Conservation (phyloP, 176 grass and related monocot species). For the Miscanthus lutarioriparius region DNA sequence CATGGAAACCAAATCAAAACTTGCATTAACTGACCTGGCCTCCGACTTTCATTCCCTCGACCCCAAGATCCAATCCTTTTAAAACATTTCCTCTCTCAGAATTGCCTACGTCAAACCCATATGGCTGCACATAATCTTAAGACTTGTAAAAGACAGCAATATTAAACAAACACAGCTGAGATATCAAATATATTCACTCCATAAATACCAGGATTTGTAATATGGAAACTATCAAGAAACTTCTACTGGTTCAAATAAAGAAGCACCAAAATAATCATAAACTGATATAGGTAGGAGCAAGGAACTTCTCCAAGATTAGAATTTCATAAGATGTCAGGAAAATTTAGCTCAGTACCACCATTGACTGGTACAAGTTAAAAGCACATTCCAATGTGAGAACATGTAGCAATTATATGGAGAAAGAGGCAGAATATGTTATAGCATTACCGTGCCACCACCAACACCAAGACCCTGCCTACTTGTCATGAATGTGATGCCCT, state of each 20-base stretch:
- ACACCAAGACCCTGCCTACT: constrained; percentile 93
- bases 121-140: constrained; percentile 66
- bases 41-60: constrained; percentile 96
- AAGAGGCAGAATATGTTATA: constrained; percentile 25
- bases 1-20: constrained; percentile 12
- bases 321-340: neutral
- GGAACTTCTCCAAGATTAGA: neutral
- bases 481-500: constrained; percentile 98
- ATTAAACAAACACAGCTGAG: neutral
- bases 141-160: neutral
- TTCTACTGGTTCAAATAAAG: constrained; percentile 2
- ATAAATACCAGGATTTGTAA: neutral
- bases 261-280: neutral
- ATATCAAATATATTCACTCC: neutral
- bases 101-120: constrained; percentile 95
- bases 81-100: constrained; percentile 89
- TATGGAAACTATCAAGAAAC: constrained; percentile 1
- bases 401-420: constrained; percentile 1
- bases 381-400: neutral
- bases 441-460: constrained; percentile 82
- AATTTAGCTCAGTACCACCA: neutral
- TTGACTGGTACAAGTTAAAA: neutral
- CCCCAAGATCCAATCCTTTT: constrained; percentile 95
- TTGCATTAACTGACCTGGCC: constrained; percentile 61
- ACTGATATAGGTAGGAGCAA: neutral